Base-by-base conservation (phyloP, 495 filamentous ascomycete species). In the Xylona heveae region DNA sequence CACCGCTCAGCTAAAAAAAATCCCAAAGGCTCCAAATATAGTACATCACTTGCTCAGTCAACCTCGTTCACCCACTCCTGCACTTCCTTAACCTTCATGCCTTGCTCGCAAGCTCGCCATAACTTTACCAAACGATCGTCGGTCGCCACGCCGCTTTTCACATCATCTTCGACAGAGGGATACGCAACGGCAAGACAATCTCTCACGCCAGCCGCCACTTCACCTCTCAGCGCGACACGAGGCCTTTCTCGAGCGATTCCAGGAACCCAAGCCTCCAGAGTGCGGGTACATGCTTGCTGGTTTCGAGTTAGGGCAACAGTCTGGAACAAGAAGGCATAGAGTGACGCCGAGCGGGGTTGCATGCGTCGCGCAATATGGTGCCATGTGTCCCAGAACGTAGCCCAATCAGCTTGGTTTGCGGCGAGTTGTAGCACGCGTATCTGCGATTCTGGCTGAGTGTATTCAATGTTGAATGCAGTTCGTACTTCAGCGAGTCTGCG, bases 341-440 rank as follows among this genome's bases (percentile, higher is more conserved):
- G 51, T 5, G 43, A 48, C 16, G 45, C 46, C 2, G 64, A 66
- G 21, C 75, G 65, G 3, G 55, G 45, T 14, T 50, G 41, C 4
- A 55, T 45, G 31, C 58, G 52, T 22, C 59, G 53, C 26, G 71
- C 53, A 16, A 68, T 49, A 28, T 59, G 55, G 31, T 60, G 57
- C 68, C 72, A 82, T 22, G 60, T 40, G 6, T 62, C 54, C 71
- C 66, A 76, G 38, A 81, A 68, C 3, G 47, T 48, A 8, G 55
- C 44, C 57, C 67, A 75, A 31, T 66, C 43, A 2, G 48, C 42
- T 19, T 39, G 37, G 43, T 33, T 42, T 14, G 45, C 50, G 42
- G 54, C 58, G 20, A 56, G 36, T 1, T 49, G 39, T 34, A 72
- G 45, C 6, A 74, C 58, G 22, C 56, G 50, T 18, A 57, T 44